Conservation (phyloP, 495 filamentous ascomycete genomes). For the Penicillium nucicola region DNA sequence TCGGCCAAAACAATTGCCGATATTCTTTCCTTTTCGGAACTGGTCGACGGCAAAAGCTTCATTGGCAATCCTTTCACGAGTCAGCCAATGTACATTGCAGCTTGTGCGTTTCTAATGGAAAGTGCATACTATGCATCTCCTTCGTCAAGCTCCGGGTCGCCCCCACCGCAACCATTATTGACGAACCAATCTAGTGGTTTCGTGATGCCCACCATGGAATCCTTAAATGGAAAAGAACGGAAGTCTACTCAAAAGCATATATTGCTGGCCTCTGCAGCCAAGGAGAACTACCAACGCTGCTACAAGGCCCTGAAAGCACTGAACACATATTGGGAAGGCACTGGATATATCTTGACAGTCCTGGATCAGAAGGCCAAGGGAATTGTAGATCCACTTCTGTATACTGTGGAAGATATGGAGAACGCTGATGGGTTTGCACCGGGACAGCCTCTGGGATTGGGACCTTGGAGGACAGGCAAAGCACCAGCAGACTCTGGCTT, state of each 20-base stretch:
- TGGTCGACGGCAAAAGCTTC: conserved; percentile 75
- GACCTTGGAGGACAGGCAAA: conserved; percentile 40
- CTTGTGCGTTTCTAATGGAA: conserved; percentile 82
- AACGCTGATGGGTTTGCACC: conserved; percentile 45
- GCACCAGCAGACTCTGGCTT: conserved; percentile 23
- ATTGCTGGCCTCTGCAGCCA: conserved; percentile 69
- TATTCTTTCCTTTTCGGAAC: conserved; percentile 74
- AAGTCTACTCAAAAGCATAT: conserved; percentile 64
- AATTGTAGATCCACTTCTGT: conserved; percentile 76
- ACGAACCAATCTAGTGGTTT: conserved; percentile 41
- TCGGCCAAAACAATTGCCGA: conserved; percentile 87
- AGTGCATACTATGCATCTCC: conserved; percentile 51
- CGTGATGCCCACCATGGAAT: conserved; percentile 37
- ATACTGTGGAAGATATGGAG: conserved; percentile 74
- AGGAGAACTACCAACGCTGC: conserved; percentile 76
- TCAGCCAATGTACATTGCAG: conserved; percentile 87
- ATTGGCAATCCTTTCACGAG: conserved; percentile 85
- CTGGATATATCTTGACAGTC: conserved; percentile 80
- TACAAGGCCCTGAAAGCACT: conserved; percentile 75
- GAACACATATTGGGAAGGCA: conserved; percentile 78
- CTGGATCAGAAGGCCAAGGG: conserved; percentile 86
- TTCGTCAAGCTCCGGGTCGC: conserved; percentile 30
- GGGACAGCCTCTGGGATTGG: conserved; percentile 38
- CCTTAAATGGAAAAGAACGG: conserved; percentile 31
- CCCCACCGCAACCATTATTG: conserved; percentile 31